These are phyloP conservation scores for Solanum megistacrolobum DNA, from an alignment of 257 asterid species.

Conservation along the genomic window DNA sequence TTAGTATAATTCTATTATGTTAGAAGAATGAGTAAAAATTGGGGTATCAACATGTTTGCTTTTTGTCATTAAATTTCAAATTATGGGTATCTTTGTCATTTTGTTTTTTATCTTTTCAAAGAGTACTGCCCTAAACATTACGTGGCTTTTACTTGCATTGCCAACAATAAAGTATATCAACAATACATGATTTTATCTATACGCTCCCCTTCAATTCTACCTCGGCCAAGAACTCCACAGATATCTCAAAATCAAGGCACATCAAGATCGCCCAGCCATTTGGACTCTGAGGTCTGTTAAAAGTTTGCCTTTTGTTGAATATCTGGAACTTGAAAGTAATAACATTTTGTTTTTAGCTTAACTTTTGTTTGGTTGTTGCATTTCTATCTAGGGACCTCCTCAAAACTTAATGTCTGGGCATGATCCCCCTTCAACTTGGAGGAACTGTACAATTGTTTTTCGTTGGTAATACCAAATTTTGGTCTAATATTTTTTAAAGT, in stretches of 20 bases:
- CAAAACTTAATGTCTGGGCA: conserved; percentile 19
- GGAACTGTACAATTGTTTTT: conserved; percentile 21
- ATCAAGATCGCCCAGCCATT: conserved; percentile 33
- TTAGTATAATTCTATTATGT: too few relatives aligned
- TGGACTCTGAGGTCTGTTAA: conserved; percentile 37
- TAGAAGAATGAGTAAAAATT: neutral
- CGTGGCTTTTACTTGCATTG: neutral
- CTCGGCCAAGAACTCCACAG: conserved; percentile 48
- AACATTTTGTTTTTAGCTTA: conserved; percentile 6
- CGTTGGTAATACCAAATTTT: neutral
- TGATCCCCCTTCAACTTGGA: conserved; percentile 26
- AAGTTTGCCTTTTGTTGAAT: conserved; percentile 8
- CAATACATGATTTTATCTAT: too few relatives aligned
- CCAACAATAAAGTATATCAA: neutral
- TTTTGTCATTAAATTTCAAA: neutral
- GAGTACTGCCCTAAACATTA: neutral
- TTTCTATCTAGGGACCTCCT: conserved; percentile 37
- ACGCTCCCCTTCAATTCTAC: conserved; percentile 57
- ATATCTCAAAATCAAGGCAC: conserved; percentile 38
- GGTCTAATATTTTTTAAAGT: too few relatives aligned
- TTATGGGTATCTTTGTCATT: neutral
- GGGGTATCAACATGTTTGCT: neutral
- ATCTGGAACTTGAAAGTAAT: neutral
- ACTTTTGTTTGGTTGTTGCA: conserved; percentile 20
- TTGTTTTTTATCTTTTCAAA: neutral